phyloP scores from a whole-genome alignment of 495 filamentous ascomycete genomes.

The Tetracladium marchalianum region DNA sequence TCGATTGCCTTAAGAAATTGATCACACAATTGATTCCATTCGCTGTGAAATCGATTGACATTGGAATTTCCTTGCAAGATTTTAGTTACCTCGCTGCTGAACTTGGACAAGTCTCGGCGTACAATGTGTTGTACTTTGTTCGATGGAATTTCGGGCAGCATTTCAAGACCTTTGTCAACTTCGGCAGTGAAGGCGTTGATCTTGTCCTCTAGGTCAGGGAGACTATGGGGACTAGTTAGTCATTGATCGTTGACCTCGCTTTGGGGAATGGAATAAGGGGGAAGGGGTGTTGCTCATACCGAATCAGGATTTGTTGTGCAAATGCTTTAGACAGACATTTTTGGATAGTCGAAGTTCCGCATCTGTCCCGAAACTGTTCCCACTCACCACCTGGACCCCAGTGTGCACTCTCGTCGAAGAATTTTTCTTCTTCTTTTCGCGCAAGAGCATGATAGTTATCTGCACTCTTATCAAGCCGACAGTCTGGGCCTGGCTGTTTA shows the following conservation, averaged over 20 bases:
- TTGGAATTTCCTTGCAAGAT: constrained; percentile 20
- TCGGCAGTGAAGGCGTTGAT: constrained; percentile 38
- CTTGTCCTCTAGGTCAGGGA: constrained; percentile 49
- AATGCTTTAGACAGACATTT: constrained; percentile 42
- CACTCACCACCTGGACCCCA: constrained; percentile 32
- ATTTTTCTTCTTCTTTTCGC: constrained; percentile 43
- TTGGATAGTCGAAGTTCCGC: constrained; percentile 49
- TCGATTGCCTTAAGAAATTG: constrained; percentile 28
- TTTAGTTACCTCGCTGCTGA: constrained; percentile 28
- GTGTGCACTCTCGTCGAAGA: constrained; percentile 35
- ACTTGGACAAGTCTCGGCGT: constrained; percentile 29
- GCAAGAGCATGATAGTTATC: constrained; percentile 39
- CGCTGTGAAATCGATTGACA: constrained; percentile 17
- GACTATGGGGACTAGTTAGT: constrained; percentile 28
- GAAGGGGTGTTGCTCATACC: constrained; percentile 25
- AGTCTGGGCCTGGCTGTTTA: constrained; percentile 38
- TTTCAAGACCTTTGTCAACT: constrained; percentile 36
- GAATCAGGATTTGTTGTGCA: constrained; percentile 43
- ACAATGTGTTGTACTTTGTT: constrained; percentile 37
- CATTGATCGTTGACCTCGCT: constrained; percentile 1
- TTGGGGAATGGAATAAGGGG: not conserved
- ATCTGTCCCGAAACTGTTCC: constrained; percentile 35
- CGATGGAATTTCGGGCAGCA: constrained; percentile 44
- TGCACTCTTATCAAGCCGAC: constrained; percentile 16
- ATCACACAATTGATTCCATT: constrained; percentile 23